These are phyloP conservation scores for Fusarium sp. DNA, from an alignment of 2,329 filamentous ascomycete genomes.

Conservation along the genomic window DNA sequence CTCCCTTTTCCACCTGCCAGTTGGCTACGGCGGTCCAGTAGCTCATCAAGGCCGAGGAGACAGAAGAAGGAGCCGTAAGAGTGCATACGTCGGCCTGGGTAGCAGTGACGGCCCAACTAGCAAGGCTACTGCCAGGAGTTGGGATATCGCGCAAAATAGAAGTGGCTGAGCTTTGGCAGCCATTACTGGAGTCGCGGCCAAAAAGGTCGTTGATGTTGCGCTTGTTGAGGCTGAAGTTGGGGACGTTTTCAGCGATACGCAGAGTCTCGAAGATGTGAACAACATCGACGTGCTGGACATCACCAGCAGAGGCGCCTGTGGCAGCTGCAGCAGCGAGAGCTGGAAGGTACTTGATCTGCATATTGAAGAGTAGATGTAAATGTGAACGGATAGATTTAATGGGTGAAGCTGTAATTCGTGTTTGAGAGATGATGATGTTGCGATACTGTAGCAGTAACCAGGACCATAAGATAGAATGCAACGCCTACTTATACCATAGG, in stretches of 20 bases:
- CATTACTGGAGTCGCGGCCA: neutral
- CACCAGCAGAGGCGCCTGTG: constrained; percentile 3
- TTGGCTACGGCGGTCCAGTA: constrained; percentile 19
- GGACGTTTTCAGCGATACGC: constrained; percentile 11
- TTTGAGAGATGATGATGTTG: neutral
- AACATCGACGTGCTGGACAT: constrained; percentile 22
- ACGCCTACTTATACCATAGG: neutral
- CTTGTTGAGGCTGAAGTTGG: constrained; percentile 27
- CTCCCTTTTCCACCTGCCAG: constrained; percentile 2
- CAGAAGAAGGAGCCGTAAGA: constrained; percentile 17
- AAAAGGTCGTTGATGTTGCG: constrained; percentile 21
- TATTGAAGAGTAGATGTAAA: neutral
- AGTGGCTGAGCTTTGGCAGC: constrained; percentile 17
- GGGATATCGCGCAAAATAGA: constrained; percentile 13
- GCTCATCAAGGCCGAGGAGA: constrained; percentile 19
- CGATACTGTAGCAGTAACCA: neutral
- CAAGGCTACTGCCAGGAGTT: neutral
- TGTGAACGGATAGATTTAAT: too few species aligned
- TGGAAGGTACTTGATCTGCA: constrained; percentile 27
- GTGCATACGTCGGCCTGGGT: constrained; percentile 11
- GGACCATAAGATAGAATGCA: neutral
- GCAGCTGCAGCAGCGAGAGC: constrained; percentile 22
- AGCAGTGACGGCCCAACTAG: constrained; percentile 1
- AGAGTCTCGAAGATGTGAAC: constrained; percentile 32
- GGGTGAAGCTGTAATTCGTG: too few species aligned